Conservation (phyloP, 2,329 filamentous ascomycete genomes). For the Aspergillus melleus region DNA sequence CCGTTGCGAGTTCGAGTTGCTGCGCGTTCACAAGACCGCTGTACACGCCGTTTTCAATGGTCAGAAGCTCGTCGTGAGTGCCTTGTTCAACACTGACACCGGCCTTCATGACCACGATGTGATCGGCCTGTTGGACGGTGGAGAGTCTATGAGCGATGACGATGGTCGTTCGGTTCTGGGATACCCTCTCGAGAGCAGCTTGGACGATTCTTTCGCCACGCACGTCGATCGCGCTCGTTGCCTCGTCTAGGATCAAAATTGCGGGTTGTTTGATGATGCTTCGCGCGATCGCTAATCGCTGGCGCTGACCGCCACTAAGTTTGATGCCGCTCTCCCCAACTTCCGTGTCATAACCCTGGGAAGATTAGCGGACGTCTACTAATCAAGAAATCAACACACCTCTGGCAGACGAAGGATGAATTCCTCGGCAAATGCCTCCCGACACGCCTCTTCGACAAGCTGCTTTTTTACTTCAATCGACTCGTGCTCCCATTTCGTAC, state of each 20-base stretch:
- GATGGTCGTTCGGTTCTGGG: conserved; percentile 68
- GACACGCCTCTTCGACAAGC: conserved; percentile 62
- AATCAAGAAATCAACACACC: conserved; percentile 7
- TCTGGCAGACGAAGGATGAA: conserved; percentile 64
- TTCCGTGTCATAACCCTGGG: conserved; percentile 66
- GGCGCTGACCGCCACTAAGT: conserved; percentile 81
- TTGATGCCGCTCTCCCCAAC: conserved; percentile 78
- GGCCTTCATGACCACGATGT: conserved; percentile 73
- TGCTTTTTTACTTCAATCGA: conserved; percentile 42
- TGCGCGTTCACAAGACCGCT: conserved; percentile 61
- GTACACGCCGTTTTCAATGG: conserved; percentile 62
- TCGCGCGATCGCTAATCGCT: conserved; percentile 74
- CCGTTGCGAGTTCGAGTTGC: conserved; percentile 23
- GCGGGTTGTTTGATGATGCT: conserved; percentile 66
- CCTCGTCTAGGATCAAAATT: conserved; percentile 73
- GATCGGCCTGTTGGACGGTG: conserved; percentile 73
- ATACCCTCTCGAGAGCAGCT: conserved; percentile 53
- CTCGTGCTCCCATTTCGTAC: conserved; percentile 36
- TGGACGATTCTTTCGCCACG: conserved; percentile 57
- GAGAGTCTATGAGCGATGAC: conserved; percentile 74
- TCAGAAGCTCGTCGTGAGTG: conserved; percentile 70
- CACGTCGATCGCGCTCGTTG: conserved; percentile 66
- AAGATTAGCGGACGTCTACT: background rate
- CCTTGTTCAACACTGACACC: conserved; percentile 73
- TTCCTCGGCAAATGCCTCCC: conserved; percentile 68